Evolutionary conservation across 2,329 filamentous ascomycete species (phyloP).

Genomic region (Huntiella abstrusa): DNA sequence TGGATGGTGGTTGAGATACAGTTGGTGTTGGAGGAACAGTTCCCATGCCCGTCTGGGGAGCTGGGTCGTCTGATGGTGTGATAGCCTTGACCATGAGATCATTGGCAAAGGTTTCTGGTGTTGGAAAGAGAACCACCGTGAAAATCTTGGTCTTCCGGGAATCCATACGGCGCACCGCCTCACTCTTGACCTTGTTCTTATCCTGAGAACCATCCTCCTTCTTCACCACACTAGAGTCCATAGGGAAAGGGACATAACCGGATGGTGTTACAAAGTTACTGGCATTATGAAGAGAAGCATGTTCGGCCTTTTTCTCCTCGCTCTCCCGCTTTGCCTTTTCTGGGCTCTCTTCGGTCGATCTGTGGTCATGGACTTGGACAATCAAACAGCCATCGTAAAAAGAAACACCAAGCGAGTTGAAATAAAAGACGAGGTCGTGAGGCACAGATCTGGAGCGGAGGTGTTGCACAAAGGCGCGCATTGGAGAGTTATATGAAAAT

Average conservation of each 20-base stretch:
- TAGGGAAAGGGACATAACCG: constrained; percentile 59
- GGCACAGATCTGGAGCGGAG: constrained; percentile 60
- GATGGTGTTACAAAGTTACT: constrained; percentile 83
- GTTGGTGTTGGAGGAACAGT: constrained; percentile 43
- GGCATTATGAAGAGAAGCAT: constrained; percentile 82
- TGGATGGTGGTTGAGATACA: constrained; percentile 36
- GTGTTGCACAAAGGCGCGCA: constrained; percentile 66
- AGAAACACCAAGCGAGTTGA: constrained; percentile 49
- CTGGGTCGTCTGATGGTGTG: constrained; percentile 35
- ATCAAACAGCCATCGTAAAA: constrained; percentile 96
- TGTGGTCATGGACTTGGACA: constrained; percentile 82
- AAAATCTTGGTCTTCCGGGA: constrained; percentile 35
- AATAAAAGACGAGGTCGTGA: constrained; percentile 69
- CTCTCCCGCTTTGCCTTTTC: constrained; percentile 31
- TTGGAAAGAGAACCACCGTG: constrained; percentile 74
- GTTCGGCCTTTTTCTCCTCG: constrained; percentile 40
- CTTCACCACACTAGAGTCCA: constrained; percentile 25
- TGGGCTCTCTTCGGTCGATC: constrained; percentile 42
- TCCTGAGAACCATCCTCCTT: constrained; percentile 15
- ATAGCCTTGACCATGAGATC: constrained; percentile 61
- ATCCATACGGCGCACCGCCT: constrained; percentile 39
- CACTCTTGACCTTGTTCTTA: constrained; percentile 20
- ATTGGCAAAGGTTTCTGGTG: constrained; percentile 50
- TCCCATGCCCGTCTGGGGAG: constrained; percentile 26
- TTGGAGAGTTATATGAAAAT: constrained; percentile 81